A percentile compares a stretch with the other conserved stretches of the same genome.
Conservation (phyloP, 805 yeast species). For the Schwanniomyces yamadae region DNA sequence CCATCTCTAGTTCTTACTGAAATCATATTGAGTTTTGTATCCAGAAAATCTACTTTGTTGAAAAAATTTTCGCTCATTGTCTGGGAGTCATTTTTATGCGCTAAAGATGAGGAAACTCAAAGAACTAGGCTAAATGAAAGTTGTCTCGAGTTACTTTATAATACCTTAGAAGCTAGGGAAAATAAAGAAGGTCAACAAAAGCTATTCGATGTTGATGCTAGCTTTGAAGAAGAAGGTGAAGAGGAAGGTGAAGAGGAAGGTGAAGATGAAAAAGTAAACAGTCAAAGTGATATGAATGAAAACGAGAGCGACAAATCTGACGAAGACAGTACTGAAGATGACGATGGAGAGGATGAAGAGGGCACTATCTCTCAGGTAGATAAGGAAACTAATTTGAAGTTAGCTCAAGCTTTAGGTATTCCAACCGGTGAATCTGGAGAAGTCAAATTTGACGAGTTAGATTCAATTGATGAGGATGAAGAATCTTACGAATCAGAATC, state of each 20-base stretch:
- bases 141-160: conserved; percentile 35
- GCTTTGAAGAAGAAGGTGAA: conserved; percentile 23
- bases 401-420: conserved; percentile 71
- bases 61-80: conserved; percentile 37
- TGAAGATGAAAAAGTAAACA: conserved; percentile 20
- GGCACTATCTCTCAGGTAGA: conserved; percentile 24
- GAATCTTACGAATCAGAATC: conserved; percentile 65
- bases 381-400: conserved; percentile 54
- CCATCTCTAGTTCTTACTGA: conserved; percentile 38
- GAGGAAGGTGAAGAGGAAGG: conserved; percentile 13
- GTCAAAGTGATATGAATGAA: conserved; percentile 25
- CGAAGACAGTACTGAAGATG: conserved; percentile 10
- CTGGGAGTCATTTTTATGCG: conserved; percentile 43
- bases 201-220: conserved; percentile 63
- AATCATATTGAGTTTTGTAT: conserved; percentile 47
- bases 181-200: conserved; percentile 77
- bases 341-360: conserved; percentile 11
- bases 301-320: conserved; percentile 21
- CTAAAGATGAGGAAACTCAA: conserved; percentile 23
- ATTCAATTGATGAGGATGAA: conserved; percentile 36
- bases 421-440: conserved; percentile 47
- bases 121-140: conserved; percentile 26
- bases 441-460: conserved; percentile 41
- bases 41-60: conserved; percentile 33
- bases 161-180: conserved; percentile 56